These are phyloP conservation scores for Candida loeiensis DNA, from an alignment of 805 yeast species.

Conservation along the genomic window DNA sequence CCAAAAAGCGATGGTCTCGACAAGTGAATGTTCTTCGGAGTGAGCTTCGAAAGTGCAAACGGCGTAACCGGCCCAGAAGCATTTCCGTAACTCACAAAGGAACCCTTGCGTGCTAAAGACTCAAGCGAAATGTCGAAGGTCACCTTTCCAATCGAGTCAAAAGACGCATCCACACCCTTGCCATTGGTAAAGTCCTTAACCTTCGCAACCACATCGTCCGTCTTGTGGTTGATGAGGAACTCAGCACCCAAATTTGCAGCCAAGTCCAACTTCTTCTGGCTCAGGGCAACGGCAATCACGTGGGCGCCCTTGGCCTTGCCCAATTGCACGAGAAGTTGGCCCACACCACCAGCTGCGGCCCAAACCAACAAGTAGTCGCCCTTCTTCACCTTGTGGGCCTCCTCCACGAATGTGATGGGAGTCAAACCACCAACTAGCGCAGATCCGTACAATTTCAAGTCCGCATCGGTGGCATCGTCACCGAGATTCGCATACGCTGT, in stretches of 20 bases:
- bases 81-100: conserved; percentile 76
- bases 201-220: conserved; percentile 53
- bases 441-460: conserved; percentile 56
- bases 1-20: conserved; percentile 57
- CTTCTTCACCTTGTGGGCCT: conserved; percentile 61
- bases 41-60: conserved; percentile 45
- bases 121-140: conserved; percentile 64
- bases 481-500: conserved; percentile 48
- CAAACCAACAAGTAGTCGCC: conserved; percentile 75
- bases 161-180: conserved; percentile 64
- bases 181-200: conserved; percentile 62
- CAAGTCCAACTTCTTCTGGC: conserved; percentile 62
- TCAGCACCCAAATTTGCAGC: conserved; percentile 80
- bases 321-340: conserved; percentile 67
- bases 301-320: conserved; percentile 63
- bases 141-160: conserved; percentile 76
- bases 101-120: conserved; percentile 65
- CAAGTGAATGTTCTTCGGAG: conserved; percentile 61
- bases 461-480: conserved; percentile 43
- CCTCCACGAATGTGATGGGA: conserved; percentile 65
- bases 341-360: conserved; percentile 97
- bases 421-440: conserved; percentile 72
- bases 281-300: conserved; percentile 82
- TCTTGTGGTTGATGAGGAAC: conserved; percentile 51
- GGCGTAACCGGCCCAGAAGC: conserved; percentile 84